Evolutionary conservation across 2,329 filamentous ascomycete genomes (phyloP).

Genomic region (Penicillium psychrosexuale): DNA sequence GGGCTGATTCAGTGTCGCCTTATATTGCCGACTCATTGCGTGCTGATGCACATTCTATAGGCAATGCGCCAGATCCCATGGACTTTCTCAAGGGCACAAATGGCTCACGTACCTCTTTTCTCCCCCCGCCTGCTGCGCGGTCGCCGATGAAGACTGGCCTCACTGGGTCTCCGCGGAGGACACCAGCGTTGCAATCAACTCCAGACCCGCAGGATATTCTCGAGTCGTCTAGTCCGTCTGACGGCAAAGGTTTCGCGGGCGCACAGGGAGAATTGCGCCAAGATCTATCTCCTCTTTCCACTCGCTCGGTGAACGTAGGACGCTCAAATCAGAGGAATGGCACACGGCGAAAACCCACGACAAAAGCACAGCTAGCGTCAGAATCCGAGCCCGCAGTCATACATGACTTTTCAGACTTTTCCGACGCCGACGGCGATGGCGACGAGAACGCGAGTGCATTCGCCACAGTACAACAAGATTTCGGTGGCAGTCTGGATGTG

Average conservation of each 20-base stretch:
- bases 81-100: constrained; percentile 40
- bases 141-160: constrained; percentile 47
- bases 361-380: constrained; percentile 15
- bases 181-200: constrained; percentile 43
- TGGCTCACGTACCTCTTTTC: constrained; percentile 33
- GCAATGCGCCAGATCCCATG: constrained; percentile 41
- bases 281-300: constrained; percentile 37
- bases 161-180: constrained; percentile 43
- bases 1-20: constrained; percentile 26
- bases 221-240: constrained; percentile 40
- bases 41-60: constrained; percentile 24
- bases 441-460: constrained; percentile 35
- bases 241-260: constrained; percentile 29
- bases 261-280: constrained; percentile 23
- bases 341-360: constrained; percentile 22
- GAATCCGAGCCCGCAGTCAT: constrained; percentile 26
- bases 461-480: constrained; percentile 25
- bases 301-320: constrained; percentile 36
- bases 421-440: constrained; percentile 38
- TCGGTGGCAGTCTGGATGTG: constrained; percentile 25
- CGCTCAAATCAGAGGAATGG: constrained; percentile 26
- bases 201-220: constrained; percentile 35
- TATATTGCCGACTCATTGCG: not conserved
- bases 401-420: constrained; percentile 36
- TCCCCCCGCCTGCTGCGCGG: constrained; percentile 42